Conservation (phyloP, 495 filamentous ascomycete genomes). For the Talaromyces wortmannii region DNA sequence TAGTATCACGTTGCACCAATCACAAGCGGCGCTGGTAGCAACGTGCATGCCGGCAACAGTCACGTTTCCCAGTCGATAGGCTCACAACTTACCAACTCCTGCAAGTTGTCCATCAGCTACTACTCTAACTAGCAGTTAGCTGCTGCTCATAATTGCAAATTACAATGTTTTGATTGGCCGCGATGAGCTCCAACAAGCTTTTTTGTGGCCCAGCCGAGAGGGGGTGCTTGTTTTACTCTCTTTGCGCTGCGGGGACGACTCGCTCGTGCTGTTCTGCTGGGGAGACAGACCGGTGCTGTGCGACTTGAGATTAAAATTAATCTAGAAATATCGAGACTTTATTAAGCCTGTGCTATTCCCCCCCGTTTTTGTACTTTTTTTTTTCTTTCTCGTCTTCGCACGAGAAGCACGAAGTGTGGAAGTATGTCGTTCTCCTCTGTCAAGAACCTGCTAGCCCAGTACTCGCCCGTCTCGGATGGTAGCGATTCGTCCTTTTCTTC, state of each 20-base stretch:
- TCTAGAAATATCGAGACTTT: too few species aligned
- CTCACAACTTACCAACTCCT: not conserved
- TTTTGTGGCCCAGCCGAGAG: too few species aligned
- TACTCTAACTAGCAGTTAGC: not conserved
- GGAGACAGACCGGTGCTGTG: too few species aligned
- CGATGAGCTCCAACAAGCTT: too few species aligned
- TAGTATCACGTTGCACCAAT: not conserved
- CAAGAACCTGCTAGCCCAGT: slow-evolving; percentile 30
- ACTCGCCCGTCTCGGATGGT: slow-evolving; percentile 21
- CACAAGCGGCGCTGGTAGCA: not conserved
- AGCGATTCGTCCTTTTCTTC: slow-evolving; percentile 16
- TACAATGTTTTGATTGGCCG: too few species aligned
- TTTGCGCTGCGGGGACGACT: too few species aligned
- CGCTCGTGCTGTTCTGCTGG: too few species aligned
- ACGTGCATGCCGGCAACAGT: not conserved
- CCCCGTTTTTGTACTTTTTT: not conserved
- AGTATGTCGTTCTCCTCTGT: slow-evolving; percentile 31
- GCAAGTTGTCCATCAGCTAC: too few species aligned
- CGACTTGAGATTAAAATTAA: too few species aligned
- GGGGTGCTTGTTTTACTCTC: too few species aligned
- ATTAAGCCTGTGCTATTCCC: not conserved
- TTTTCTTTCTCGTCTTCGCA: not conserved
- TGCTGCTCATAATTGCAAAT: too few species aligned
- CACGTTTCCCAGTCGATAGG: not conserved
- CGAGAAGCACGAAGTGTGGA: not conserved